Evolutionary conservation across 2,329 filamentous ascomycete species (phyloP), one percentile per base, ranked within the genome.

Genomic region (Ophiostoma angusticollis): DNA sequence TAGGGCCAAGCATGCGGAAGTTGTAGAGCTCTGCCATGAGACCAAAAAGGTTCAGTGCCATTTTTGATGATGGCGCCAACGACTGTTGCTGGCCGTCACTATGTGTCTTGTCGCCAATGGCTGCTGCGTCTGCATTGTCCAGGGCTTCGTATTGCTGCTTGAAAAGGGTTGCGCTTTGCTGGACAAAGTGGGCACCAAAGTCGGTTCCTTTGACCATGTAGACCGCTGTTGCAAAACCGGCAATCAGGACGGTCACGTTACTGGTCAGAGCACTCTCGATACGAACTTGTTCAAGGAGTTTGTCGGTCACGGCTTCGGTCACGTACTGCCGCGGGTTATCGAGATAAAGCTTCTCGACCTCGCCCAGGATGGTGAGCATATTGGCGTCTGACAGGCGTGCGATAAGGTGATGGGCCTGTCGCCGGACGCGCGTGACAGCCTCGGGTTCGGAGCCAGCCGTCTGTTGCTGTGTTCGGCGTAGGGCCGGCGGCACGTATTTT

Each of bases 331-430:
- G 77, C 1, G 91, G 79, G 49, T 93, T 77, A 30, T 79, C 77
- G 39, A 79, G 73, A 55, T 96, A 98, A 1, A 96, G 64, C 44
- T 79, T 76, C 53, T 93, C 85, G 23, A 94, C 69, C 14, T 93
- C 82, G 31, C 73, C 72, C 4, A 95, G 63, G 38, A 96, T 93
- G 2, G 84, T 81, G 6, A 93, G 59, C 46, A 98, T 67, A 50
- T 91, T 96, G 27, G 85, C 78, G 54, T 96, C 89, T 0, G 91
- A 95, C 23, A 98, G 68, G 54, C 89, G 80, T 58, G 98, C 98
- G 54, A 98, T 71, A 14, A 91, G 70, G 53, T 91, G 89, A 55
- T 96, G 86, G 0, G 84, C 68, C 52, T 93, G 84, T 45, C 84
- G 76, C 42, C 78, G 77, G 35, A 98, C 63, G 28, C 81, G 77